phyloP scores from a whole-genome alignment of 2,329 filamentous ascomycete species.

The Calonectria ilicicola region DNA sequence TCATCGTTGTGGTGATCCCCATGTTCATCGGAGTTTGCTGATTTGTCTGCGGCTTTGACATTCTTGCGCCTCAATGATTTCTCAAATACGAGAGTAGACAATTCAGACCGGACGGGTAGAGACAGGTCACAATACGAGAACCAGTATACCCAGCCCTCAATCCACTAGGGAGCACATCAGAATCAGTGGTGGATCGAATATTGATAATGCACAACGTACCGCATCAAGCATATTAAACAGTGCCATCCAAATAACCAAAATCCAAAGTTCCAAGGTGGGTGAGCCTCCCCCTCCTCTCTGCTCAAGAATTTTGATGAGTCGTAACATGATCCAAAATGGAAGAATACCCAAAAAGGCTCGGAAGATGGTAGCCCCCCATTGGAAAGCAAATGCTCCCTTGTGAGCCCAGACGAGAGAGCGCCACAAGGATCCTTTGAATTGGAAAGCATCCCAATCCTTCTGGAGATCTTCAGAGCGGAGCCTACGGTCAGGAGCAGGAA shows the following conservation, averaged over 20 bases:
- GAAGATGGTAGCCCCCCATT: constrained; percentile 68
- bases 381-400: constrained; percentile 64
- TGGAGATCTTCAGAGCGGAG: constrained; percentile 64
- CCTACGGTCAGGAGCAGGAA: constrained; percentile 70
- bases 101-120: constrained; percentile 75
- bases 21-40: constrained; percentile 49
- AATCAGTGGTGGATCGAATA: background rate
- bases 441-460: constrained; percentile 60
- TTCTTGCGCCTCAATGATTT: constrained; percentile 85
- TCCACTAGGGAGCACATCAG: constrained; percentile 53
- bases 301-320: constrained; percentile 75
- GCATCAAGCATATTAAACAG: constrained; percentile 67
- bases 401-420: constrained; percentile 70
- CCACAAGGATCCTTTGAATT: constrained; percentile 67
- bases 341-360: constrained; percentile 72
- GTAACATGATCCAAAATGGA: constrained; percentile 77
- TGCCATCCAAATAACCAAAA: constrained; percentile 76
- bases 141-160: constrained; percentile 77
- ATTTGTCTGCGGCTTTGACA: constrained; percentile 72
- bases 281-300: constrained; percentile 56
- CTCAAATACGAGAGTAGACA: constrained; percentile 79
- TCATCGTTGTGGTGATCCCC: constrained; percentile 58
- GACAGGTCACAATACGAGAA: constrained; percentile 71
- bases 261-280: constrained; percentile 68
- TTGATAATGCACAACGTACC: constrained; percentile 35